Evolutionary conservation across 768 basidiomycete genomes (phyloP).

Genomic region (Lactarius indigo): DNA sequence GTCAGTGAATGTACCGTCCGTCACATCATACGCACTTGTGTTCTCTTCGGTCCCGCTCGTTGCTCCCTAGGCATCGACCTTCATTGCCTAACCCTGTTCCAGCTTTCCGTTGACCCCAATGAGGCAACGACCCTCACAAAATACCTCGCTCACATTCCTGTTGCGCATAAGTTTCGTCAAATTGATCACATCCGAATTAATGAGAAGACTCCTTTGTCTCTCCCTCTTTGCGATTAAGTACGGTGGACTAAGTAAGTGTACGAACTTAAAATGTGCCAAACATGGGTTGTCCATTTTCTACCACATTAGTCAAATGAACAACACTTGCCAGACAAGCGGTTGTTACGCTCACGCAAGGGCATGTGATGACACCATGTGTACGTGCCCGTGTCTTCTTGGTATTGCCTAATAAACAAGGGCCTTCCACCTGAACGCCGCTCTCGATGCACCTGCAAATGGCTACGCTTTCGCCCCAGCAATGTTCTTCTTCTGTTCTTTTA

Average conservation of each 20-base stretch:
- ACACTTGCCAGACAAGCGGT: background rate
- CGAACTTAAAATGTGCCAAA: background rate
- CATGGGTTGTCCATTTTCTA: no score
- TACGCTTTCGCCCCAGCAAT: conserved; percentile 25
- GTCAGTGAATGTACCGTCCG: no score
- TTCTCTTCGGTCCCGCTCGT: no score
- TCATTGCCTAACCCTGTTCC: no score
- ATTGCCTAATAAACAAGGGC: background rate
- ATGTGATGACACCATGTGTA: background rate
- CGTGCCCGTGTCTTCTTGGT: background rate
- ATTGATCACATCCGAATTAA: background rate
- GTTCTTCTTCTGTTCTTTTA: conserved; percentile 79
- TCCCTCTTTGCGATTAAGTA: background rate
- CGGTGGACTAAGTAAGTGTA: no score
- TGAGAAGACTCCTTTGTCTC: background rate
- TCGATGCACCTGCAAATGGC: background rate
- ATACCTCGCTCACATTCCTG: no score
- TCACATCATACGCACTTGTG: no score
- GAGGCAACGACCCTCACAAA: no score
- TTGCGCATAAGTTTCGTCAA: no score
- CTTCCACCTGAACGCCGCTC: background rate
- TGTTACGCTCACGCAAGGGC: no score
- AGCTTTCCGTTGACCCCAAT: no score
- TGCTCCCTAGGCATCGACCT: no score
- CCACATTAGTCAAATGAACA: background rate